Evolutionary conservation across 2,329 filamentous ascomycete species (phyloP), one percentile per base, ranked within the genome.

Genomic region (Ophiostoma ulmi): DNA sequence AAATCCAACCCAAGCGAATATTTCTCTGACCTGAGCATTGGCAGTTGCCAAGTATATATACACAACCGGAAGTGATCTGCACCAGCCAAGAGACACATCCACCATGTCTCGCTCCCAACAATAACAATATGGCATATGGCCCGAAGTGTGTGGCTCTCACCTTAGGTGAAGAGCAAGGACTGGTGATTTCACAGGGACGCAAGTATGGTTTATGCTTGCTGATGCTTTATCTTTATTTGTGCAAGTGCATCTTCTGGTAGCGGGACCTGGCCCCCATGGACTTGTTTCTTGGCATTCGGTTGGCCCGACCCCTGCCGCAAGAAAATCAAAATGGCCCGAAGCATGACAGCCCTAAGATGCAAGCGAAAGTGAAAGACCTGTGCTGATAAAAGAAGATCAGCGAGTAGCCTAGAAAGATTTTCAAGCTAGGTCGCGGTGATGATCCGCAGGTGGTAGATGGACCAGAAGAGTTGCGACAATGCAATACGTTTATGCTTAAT

Each of bases 231-330:
- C 26, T 26, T 26, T 26, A 5, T n/a, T 58, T 58, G 26, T 58
- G 52, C 26, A 58, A 22, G n/a, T 58, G 26, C 26, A 63, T 63
- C 22, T 13, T 4, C 58, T 26, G 58, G 58, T 22, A 63, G 58
- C 22, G 58, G 58, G 58, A 13, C 58, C 22, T 22, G 5, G 6
- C 26, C 58, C 26, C 58, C 58, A 26, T 63, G 17, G 17, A 36
- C 22, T 14, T 2, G 14, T 13, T 6, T 63, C 58, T 63, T 63
- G 58, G 58, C 58, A 63, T 58, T 58, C 52, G 52, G 52, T 58
- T 58, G 52, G 52, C 52, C n/a, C 52, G 52, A 58, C 22, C 52
- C 52, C n/a, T 58, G 52, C 52, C 52, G 52, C 22, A 22, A 58
- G 3, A 14, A 58, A n/a, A 39, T 13, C 38, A 48, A 58, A 58